These are phyloP conservation scores for Plasmodium inui DNA, from an alignment of 169 alveolate species.

Conservation along the genomic window DNA sequence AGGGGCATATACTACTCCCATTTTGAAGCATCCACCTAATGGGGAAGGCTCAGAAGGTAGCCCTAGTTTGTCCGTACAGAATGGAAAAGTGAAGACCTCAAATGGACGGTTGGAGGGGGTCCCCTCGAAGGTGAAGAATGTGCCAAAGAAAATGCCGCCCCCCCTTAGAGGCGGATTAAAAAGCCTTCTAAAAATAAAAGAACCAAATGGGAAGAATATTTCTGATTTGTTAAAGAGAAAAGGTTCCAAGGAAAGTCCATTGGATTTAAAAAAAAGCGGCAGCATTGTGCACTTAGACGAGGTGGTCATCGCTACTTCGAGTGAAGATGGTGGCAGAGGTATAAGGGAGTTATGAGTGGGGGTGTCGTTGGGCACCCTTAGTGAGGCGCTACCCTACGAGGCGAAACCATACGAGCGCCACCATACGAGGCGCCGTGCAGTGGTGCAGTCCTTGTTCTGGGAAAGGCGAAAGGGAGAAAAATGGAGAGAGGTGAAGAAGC, in stretches of 20 bases:
- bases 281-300: not conserved
- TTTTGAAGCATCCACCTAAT: not conserved
- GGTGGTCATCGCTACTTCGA: not conserved
- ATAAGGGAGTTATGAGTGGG: not conserved
- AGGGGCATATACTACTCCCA: not conserved
- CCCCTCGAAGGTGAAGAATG: not conserved
- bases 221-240: constrained; percentile 11
- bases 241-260: not conserved
- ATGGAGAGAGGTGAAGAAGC: no score
- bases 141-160: not conserved
- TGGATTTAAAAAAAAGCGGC: constrained; percentile 1
- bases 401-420: no score
- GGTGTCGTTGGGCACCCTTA: not conserved
- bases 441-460: not conserved
- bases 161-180: not conserved
- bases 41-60: not conserved
- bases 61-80: not conserved
- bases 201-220: constrained; percentile 6
- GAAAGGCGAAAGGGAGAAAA: not conserved
- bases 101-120: not conserved
- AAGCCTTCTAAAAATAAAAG: constrained; percentile 18
- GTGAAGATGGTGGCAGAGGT: not conserved
- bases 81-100: not conserved
- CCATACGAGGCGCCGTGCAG: not conserved
- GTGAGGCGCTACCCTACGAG: not conserved